Base-by-base conservation (phyloP, 1,139 yeast genomes). In the Scheffersomyces stambukii region DNA sequence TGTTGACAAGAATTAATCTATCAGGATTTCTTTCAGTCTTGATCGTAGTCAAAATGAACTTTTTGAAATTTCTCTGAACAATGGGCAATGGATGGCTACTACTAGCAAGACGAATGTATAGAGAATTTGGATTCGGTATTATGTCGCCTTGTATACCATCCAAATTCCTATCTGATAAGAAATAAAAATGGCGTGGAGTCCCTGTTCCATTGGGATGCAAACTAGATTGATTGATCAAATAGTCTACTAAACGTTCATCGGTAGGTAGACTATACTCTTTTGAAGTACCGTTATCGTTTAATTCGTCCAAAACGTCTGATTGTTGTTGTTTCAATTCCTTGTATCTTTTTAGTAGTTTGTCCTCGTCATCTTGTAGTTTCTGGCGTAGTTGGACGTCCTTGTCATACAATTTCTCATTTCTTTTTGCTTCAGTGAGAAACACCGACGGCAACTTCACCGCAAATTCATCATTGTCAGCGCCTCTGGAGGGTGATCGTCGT, bases 211-310 rank as follows among this genome's bases (percentile, higher is more conserved):
- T 28, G 13, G 18, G 15, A 18, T 30, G 21, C 12, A 24, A 21
- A 12, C 28, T 19, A 19, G 25, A 30, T 21, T 29, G 32, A 14
- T 28, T 25, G 5, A 45, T 28, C 26, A 46, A 35, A 8, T 28
- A 29, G 3, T 44, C 48, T 16, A 44, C 30, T 4, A 37, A 27
- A 10, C 22, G 19, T 4, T 24, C 27, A 28, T 36, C 30, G 6
- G 24, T 17, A 14, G 23, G 23, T 5, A 24, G 8, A 17, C 25
- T 28, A 14, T 21, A 33, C 16, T 18, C n/a, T 29, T 17, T 29
- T 40, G 7, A 24, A 13, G 9, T 23, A 8, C 65, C 64, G 33
- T 56, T 54, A 30, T 56, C 58, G 33, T 46, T 49, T 33, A 60
- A 44, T 36, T 57, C 64, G 2, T 19, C 29, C 16, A 51, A 13